Evolutionary conservation across 164 flowering plant species (phyloP).

Genomic region (Tetracentron sinense): DNA sequence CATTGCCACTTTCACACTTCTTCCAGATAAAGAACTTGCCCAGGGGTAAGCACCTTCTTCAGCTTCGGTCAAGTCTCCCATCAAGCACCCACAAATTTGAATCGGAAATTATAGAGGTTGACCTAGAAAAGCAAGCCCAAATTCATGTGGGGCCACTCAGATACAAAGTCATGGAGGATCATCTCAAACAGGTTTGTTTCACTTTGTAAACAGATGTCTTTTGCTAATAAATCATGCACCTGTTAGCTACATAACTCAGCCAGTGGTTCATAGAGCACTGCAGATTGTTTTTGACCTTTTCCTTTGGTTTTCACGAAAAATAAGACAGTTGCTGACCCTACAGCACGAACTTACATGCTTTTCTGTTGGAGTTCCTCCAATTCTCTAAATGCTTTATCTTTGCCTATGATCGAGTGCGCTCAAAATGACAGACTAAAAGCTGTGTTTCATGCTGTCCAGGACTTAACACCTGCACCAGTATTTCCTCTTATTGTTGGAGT

Average conservation of each 20-base stretch:
- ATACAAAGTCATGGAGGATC: constrained; percentile 59
- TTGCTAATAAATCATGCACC: background rate
- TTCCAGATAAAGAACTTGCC: constrained; percentile 84
- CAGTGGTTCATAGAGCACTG: background rate
- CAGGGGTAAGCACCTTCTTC: constrained; percentile 67
- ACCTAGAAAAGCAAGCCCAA: constrained; percentile 66
- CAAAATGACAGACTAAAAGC: background rate
- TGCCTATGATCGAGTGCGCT: background rate
- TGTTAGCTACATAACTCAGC: background rate
- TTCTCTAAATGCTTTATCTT: background rate
- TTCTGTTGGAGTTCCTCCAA: background rate
- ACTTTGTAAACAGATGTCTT: no score
- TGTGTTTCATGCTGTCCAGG: constrained; percentile 46
- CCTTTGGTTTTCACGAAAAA: background rate
- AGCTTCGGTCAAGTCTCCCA: constrained; percentile 55
- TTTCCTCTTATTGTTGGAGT: constrained; percentile 79
- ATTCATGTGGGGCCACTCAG: constrained; percentile 81
- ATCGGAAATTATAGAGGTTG: constrained; percentile 79
- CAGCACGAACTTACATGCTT: background rate
- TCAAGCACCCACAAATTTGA: constrained; percentile 56
- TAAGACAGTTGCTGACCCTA: no score
- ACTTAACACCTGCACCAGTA: constrained; percentile 82
- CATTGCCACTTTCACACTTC: constrained; percentile 79
- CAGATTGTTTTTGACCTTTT: background rate
- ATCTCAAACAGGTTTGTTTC: constrained; percentile 68